Evolutionary conservation across 352 stramenopile species (phyloP).

Genomic region (Phytopythium ostracodes): DNA sequence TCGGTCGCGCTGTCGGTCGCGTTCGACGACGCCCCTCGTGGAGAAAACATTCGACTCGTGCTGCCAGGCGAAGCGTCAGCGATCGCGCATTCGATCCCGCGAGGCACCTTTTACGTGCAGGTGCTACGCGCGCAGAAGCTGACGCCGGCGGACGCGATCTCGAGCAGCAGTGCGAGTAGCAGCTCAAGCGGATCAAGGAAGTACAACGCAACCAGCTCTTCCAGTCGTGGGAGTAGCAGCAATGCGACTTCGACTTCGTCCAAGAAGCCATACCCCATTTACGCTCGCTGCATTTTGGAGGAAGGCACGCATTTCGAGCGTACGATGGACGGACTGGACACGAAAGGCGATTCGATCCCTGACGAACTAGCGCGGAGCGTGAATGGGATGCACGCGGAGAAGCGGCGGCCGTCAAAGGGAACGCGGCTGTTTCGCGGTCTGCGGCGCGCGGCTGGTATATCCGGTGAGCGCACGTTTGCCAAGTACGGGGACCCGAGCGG

Average conservation of each 20-base stretch:
- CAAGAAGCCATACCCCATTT: conserved; percentile 60
- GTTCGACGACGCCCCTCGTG: conserved; percentile 60
- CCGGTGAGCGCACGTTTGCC: conserved; percentile 64
- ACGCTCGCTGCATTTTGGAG: conserved; percentile 70
- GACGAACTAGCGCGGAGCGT: conserved; percentile 19
- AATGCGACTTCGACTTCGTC: conserved; percentile 8
- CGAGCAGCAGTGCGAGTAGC: conserved; percentile 8
- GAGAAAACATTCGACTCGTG: conserved; percentile 76
- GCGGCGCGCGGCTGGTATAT: conserved; percentile 68
- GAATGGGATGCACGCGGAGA: conserved; percentile 25
- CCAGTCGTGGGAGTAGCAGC: conserved; percentile 2
- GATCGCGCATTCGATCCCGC: conserved; percentile 69
- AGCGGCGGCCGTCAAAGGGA: conserved; percentile 46
- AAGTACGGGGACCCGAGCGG: conserved; percentile 67
- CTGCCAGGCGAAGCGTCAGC: conserved; percentile 69
- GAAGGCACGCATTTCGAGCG: conserved; percentile 75
- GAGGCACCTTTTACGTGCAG: conserved; percentile 80
- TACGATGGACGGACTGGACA: conserved; percentile 62
- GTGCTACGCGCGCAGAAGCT: conserved; percentile 72
- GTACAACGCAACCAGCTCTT: not conserved
- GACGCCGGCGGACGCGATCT: conserved; percentile 28
- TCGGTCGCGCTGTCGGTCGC: conserved; percentile 75
- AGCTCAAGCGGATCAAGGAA: conserved; percentile 3
- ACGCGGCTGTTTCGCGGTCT: conserved; percentile 72
- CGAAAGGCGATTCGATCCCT: conserved; percentile 20